Evolutionary conservation across 495 filamentous ascomycete genomes (phyloP).

Genomic region (Pyrenula aspistea): DNA sequence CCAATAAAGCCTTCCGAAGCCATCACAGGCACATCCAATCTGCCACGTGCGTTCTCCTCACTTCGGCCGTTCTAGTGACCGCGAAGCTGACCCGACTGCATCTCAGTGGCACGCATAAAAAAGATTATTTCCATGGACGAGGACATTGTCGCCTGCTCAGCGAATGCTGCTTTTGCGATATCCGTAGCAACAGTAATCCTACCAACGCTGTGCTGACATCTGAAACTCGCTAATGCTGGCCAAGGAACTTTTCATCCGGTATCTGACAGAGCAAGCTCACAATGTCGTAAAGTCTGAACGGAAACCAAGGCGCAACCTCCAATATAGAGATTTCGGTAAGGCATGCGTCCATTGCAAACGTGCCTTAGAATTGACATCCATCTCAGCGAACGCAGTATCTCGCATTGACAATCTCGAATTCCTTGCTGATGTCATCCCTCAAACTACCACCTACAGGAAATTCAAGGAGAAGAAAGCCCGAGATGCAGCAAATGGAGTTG

Average conservation of each 20-base stretch:
- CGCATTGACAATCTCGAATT: slow-evolving; percentile 93
- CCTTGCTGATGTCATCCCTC: slow-evolving; percentile 80
- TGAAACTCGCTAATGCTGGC: slow-evolving; percentile 6
- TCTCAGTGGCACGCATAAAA: slow-evolving; percentile 75
- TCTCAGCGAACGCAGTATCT: slow-evolving; percentile 67
- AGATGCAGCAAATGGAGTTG: slow-evolving; percentile 24
- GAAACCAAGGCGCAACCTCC: slow-evolving; percentile 86
- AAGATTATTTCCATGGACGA: slow-evolving; percentile 84
- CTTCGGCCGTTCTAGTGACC: background rate
- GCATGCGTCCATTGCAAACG: background rate
- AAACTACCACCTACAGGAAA: slow-evolving; percentile 67
- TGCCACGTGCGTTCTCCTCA: slow-evolving; percentile 57
- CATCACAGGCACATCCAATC: slow-evolving; percentile 68
- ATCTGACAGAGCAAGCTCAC: slow-evolving; percentile 73
- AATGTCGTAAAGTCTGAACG: slow-evolving; percentile 81
- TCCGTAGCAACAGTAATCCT: slow-evolving; percentile 70
- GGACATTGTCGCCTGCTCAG: slow-evolving; percentile 73
- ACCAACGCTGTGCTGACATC: background rate
- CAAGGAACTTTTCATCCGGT: slow-evolving; percentile 92
- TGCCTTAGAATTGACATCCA: background rate
- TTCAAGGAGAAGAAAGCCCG: slow-evolving; percentile 54
- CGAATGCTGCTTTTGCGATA: slow-evolving; percentile 89
- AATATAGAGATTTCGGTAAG: slow-evolving; percentile 86
- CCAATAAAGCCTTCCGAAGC: slow-evolving; percentile 70
- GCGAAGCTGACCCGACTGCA: background rate